Conservation (phyloP, 1,139 yeast species). For the Ogataea hybrid region DNA sequence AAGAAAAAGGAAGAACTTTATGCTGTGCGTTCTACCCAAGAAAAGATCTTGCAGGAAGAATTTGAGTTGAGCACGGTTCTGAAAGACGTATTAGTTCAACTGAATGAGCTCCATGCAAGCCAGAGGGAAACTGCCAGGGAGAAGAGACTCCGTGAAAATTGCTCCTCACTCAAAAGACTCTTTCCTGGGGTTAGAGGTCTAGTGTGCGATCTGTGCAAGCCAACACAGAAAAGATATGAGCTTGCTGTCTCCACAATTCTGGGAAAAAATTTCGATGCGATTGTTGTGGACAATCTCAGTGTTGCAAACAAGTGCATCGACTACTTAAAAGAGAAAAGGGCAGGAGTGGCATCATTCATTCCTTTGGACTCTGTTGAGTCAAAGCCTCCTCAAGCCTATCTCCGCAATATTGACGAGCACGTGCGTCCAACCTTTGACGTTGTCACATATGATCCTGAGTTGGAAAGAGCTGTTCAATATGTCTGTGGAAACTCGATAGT, state of each 20-base stretch:
- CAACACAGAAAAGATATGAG: conserved; percentile 73
- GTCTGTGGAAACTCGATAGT: conserved; percentile 79
- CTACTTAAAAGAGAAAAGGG: conserved; percentile 78
- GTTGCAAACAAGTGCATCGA: conserved; percentile 84
- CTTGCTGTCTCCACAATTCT: conserved; percentile 75
- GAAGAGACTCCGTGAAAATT: conserved; percentile 66
- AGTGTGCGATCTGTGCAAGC: conserved; percentile 76
- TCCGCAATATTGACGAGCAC: conserved; percentile 54
- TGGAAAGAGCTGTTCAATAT: conserved; percentile 78
- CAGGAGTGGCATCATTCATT: conserved; percentile 83
- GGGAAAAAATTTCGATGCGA: conserved; percentile 78
- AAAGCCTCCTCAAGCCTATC: conserved; percentile 50
- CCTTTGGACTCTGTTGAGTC: conserved; percentile 82
- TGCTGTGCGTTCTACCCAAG: conserved; percentile 44
- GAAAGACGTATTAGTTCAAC: conserved; percentile 55
- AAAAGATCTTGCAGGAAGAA: conserved; percentile 48
- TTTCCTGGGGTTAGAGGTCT: conserved; percentile 84
- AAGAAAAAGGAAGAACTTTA: conserved; percentile 44
- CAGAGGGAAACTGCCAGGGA: conserved; percentile 77
- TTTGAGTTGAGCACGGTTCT: conserved; percentile 60
- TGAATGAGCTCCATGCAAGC: conserved; percentile 72
- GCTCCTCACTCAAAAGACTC: conserved; percentile 60
- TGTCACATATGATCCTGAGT: conserved; percentile 62
- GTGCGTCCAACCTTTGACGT: conserved; percentile 73
- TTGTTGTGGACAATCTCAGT: conserved; percentile 73